Base-by-base conservation (phyloP, 2,329 filamentous ascomycete species). In the Trichoderma sp. region DNA sequence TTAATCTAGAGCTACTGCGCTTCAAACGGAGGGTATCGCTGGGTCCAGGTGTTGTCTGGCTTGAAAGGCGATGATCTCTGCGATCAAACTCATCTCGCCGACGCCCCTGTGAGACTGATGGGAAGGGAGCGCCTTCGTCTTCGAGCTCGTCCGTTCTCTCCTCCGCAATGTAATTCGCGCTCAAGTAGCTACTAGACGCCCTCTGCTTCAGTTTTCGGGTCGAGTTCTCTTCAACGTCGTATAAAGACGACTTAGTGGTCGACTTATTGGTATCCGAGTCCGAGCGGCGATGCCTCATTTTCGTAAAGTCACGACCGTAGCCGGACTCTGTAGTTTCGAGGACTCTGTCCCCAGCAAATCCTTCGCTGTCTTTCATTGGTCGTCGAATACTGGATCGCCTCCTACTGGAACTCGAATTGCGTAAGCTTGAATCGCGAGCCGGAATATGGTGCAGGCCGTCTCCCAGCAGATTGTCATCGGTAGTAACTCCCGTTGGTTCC, bases 71-170 rank as follows among this genome's bases (percentile, higher is more conserved):
- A 58, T 83, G 79, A 46, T 80, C 78, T 32, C 74, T 76, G 14
- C 80, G 79, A n/a, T 86, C 85, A 1, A 81, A 77, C 74, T 84
- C 77, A 71, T 82, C 85, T 75, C 85, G 81, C 30, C 84, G 81
- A 10, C 83, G 82, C 18, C 88, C 84, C 71, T 91, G 90, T 18
- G 89, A 84, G 8, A 93, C 84, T 1, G 89, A 85, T 0, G 91
- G 91, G 21, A 88, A 91, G 1, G 91, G 91, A 0, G 91, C 91
- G 16, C 88, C 89, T 21, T 92, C 89, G 26, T 91, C 87, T 2
- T 81, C 75, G 5, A 69, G 37, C 24, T 77, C 77, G 13, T 80
- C 78, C 0, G 73, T 49, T 59, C 68, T 69, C 26, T 71, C 69
- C 14, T 73, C 71, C n/a, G 71, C 70, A 26, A 70, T 60, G 11